Conservation (phyloP, 208 protist species). For the Vickermania ingenoplastis region DNA sequence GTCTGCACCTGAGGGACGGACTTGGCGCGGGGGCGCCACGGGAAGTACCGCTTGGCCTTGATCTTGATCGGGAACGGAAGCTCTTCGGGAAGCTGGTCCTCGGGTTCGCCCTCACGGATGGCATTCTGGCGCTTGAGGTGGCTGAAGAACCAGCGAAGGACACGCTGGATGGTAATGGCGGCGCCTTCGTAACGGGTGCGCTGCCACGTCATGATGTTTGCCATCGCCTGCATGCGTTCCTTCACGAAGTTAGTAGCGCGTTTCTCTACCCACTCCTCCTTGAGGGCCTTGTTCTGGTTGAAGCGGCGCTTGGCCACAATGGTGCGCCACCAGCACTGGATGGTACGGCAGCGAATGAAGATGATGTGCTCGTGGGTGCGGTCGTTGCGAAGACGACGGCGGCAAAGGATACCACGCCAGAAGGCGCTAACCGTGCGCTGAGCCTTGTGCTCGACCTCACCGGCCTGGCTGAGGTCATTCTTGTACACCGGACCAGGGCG, state of each 20-base stretch:
- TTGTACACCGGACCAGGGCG: slow-evolving; percentile 26
- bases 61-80: slow-evolving; percentile 24
- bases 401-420: slow-evolving; percentile 71
- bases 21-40: slow-evolving; percentile 28
- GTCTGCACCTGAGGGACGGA: not conserved
- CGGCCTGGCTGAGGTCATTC: slow-evolving; percentile 49
- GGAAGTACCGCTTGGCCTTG: slow-evolving; percentile 48
- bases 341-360: slow-evolving; percentile 34
- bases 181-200: slow-evolving; percentile 46
- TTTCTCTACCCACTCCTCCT: slow-evolving; percentile 38
- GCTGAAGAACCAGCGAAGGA: slow-evolving; percentile 52
- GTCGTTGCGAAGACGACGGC: slow-evolving; percentile 41
- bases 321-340: slow-evolving; percentile 80
- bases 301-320: slow-evolving; percentile 23
- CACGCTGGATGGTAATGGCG: slow-evolving; percentile 51
- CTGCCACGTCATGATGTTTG: slow-evolving; percentile 73
- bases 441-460: slow-evolving; percentile 47
- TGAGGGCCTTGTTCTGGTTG: slow-evolving; percentile 22
- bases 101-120: slow-evolving; percentile 8
- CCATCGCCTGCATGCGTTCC: slow-evolving; percentile 16
- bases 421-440: slow-evolving; percentile 53
- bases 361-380: slow-evolving; percentile 29
- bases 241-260: slow-evolving; percentile 26
- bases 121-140: slow-evolving; percentile 11
- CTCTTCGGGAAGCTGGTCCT: slow-evolving; percentile 18